Base-by-base conservation (phyloP, 495 filamentous ascomycete species). In the Choiromyces venosus region DNA sequence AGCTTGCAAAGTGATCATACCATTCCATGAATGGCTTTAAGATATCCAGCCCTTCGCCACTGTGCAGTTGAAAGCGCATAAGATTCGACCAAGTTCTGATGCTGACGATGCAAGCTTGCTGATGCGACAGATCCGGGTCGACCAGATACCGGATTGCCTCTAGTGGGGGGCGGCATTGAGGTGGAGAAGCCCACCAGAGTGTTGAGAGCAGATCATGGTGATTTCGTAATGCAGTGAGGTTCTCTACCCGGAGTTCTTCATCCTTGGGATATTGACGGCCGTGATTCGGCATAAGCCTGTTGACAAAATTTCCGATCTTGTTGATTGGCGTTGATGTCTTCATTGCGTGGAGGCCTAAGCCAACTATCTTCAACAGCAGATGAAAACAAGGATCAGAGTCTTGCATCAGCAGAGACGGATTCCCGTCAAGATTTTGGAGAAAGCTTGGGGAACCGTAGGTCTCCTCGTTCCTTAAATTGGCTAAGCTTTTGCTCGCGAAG, bases 131-230 rank as follows among this genome's bases (percentile, higher is more conserved):
- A 29, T 87, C 86, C 33, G 94, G 89, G 71, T 90, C 83, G n/a
- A 98, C 91, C 0, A 98, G 87, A 73, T 91, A 87, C 68, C 89
- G 89, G 21, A 99, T 89, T 19, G 90, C 85, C 70, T 89, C 86
- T 8, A 93, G 75, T 38, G 88, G 87, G 37, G 92, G 93, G 37
- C 94, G 86, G 67, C 88, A 87, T 29, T 86, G 85, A 29, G 89
- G 83, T 39, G 94, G 93, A 25, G 93, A 90, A 16, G 87, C 90
- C 89, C 90, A 97, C 83, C 93, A 97, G 40, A 99, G 85, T 3
- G 91, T 94, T 75, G 91, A 93, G 2, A 99, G 87, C 65, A 99
- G 87, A 80, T 98, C 93, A 79, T 97, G 93, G 75, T 99, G 94
- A 79, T 98, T 99, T 73, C 93, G 87, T 44, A 98, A 83, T 0